Evolutionary conservation across 2,329 filamentous ascomycete species (phyloP), one percentile per base, ranked within the genome.

Genomic region (Talaromyces sp.): DNA sequence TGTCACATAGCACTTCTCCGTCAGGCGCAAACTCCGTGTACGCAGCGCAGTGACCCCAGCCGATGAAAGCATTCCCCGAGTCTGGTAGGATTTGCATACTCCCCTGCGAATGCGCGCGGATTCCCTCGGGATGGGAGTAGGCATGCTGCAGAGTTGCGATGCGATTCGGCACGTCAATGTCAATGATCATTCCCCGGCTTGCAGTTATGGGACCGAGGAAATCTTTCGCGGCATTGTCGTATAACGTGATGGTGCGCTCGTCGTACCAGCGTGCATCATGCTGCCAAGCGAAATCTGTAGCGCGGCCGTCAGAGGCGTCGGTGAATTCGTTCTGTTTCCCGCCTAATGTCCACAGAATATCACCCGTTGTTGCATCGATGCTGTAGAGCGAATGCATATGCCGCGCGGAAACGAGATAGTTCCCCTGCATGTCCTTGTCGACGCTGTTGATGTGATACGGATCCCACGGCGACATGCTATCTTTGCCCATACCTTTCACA

Each of bases 1-100:
- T 79, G 66, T 87, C 83, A 76, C 86, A 86, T 22, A 87, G 75
- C 3, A 83, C 72, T 9, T 79, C 73, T 13, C 85, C 85, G 16
- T 82, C 79, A 1, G 75, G 69, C 0, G 77, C 76, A 68, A 83
- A 85, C 69, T 87, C 84, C 13, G 79, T 83, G 62, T 80, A 81
- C 3, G 37, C 37, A 14, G 37, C 37, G 37, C 37, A 41, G 37
- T 41, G 37, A 14, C 37, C 37, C 37, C 37, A 41, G 37, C 37
- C 37, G 37, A 41, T 41, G 37, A 41, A 41, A 16, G 37, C 37
- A 41, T 41, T 14, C 10, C 37, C 37, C 2, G 37, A 41, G 37
- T 41, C 37, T 14, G 37, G 37, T 5, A 41, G 37, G 37, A 41
- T 41, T 41, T 41, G 37, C 37, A 41, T 41, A 5, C 14, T 41